These are phyloP conservation scores for Acacia confusa DNA, from an alignment of 306 rosid species.

Conservation along the genomic window DNA sequence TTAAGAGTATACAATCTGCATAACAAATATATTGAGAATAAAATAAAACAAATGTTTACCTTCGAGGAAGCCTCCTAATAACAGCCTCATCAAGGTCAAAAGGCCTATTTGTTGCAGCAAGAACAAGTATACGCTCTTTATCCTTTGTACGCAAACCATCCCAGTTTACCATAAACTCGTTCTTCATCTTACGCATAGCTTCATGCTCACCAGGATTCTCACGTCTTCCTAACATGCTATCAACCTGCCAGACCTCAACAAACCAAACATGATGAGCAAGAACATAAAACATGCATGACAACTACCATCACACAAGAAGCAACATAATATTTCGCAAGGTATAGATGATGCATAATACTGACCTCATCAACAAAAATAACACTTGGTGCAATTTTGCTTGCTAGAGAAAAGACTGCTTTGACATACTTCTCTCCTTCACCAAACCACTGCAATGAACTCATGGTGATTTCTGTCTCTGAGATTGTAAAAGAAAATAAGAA, in stretches of 20 bases:
- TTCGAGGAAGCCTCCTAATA: slow-evolving; percentile 94
- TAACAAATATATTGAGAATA: neutral
- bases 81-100: slow-evolving; percentile 99
- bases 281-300: neutral
- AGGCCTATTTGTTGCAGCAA: slow-evolving; percentile 96
- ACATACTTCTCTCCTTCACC: slow-evolving; percentile 98
- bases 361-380: slow-evolving; percentile 98
- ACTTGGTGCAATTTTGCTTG: slow-evolving; percentile 97
- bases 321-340: neutral
- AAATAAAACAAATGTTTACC: slow-evolving; percentile 47
- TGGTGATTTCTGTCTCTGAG: slow-evolving; percentile 3
- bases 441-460: slow-evolving; percentile 70
- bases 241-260: slow-evolving; percentile 59
- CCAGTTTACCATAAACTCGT: slow-evolving; percentile 99
- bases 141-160: slow-evolving; percentile 97
- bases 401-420: slow-evolving; percentile 91
- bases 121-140: slow-evolving; percentile 90
- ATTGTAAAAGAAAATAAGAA: neutral
- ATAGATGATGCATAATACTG: slow-evolving; percentile 25
- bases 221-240: slow-evolving; percentile 97
- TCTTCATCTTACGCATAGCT: slow-evolving; percentile 98
- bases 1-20: neutral
- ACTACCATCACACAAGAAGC: neutral
- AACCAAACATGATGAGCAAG: neutral
- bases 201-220: slow-evolving; percentile 96